A percentile compares a stretch with the other conserved stretches of the same genome.
Conservation (phyloP, 306 rosid species). For the Cicer judaicum region DNA sequence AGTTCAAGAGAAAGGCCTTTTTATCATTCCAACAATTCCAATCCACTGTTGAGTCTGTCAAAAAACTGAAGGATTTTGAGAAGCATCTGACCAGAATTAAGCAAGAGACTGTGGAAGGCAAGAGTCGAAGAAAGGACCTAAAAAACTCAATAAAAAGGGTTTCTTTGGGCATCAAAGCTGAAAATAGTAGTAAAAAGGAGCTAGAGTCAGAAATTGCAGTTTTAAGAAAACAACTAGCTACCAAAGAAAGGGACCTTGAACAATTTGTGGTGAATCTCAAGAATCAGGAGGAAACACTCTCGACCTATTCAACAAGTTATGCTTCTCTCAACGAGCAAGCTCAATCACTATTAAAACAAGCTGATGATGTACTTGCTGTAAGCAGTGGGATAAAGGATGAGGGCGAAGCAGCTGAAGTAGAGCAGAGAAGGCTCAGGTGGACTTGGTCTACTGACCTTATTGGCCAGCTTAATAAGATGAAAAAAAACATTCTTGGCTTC, state of each 20-base stretch:
- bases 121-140: neutral
- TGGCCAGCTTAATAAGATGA: neutral
- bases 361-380: neutral
- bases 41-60: slow-evolving; percentile 1
- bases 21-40: neutral
- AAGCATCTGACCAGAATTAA: neutral
- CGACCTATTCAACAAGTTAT: neutral
- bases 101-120: neutral
- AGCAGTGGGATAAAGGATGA: slow-evolving; percentile 2
- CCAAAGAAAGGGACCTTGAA: neutral
- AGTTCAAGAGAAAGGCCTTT: slow-evolving; percentile 17
- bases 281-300: neutral
- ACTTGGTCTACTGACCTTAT: slow-evolving; percentile 21
- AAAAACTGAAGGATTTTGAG: slow-evolving; percentile 23
- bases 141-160: neutral
- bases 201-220: neutral
- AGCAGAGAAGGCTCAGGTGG: neutral
- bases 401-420: neutral
- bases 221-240: slow-evolving; percentile 5
- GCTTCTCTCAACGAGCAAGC: neutral
- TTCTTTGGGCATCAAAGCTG: neutral
- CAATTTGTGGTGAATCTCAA: slow-evolving; percentile 21
- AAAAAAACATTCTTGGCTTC: slow-evolving; percentile 1
- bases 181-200: slow-evolving; percentile 23
- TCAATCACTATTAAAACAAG: neutral